Evolutionary conservation across 2,329 filamentous ascomycete genomes (phyloP), one percentile per base, ranked within the genome.

Genomic region (Diaporthe citriasiana): DNA sequence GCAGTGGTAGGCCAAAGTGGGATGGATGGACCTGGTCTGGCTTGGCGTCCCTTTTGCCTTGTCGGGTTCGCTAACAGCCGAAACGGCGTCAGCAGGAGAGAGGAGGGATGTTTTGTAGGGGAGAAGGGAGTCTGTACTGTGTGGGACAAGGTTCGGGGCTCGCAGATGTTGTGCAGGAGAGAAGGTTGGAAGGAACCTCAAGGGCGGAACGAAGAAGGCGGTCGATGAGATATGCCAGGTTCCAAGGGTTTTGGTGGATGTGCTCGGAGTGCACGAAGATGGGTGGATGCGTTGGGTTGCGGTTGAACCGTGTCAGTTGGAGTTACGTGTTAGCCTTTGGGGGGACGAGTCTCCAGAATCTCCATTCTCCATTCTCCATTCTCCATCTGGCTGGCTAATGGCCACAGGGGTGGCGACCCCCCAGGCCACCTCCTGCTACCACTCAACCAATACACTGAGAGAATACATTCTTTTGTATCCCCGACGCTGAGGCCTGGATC

Each of bases 301-400:
- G 45, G 40, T 53, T 60, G 70, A 71, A 57, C 70, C 70, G 56
- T 71, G 70, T 71, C 70, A 63, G 45, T 71, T 63, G 56, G 70
- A 71, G 70, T 71, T 71, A 71, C 70, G 70, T 71, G 70, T 71
- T 71, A 63, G 70, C 42, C 69, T 27, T 63, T 30, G 45, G 42
- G 60, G 56, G 19, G 33, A 13, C 30, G 10, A 66, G 45, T 66
- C 60, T 66, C 60, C 63, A 63, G 45, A 66, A 51, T 66, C 38
- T 7, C 38, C 55, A 38, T 66, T 38, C 63, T 68, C 47, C 55
- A 38, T 66, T 38, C 63, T 68, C 47, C 63, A 53, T 53, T 68
- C 63, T 68, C 63, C 63, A 66, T 66, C 22, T 33, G 40, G 27
- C 45, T 38, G 2, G 10, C 6, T 45, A 15, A 15, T 45, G 70